These are phyloP conservation scores for Amaranthus cruentus DNA, from an alignment of 148 eudicot species.

Conservation along the genomic window DNA sequence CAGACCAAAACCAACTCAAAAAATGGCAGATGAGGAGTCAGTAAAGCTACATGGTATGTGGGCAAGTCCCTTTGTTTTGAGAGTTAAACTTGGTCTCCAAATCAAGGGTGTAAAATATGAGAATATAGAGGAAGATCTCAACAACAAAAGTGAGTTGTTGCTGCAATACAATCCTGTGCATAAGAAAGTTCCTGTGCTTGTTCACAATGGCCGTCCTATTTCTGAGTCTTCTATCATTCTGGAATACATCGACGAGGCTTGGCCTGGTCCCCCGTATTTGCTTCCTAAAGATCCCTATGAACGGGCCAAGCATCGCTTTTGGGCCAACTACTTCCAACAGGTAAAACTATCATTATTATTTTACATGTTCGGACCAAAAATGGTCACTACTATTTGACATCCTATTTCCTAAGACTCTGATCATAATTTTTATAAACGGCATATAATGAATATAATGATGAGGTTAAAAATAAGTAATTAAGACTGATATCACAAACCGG, in stretches of 20 bases:
- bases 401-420: no score
- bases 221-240: slow-evolving; percentile 44
- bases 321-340: slow-evolving; percentile 25
- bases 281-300: slow-evolving; percentile 45
- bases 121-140: slow-evolving; percentile 25
- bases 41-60: slow-evolving; percentile 25
- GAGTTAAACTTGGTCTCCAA: slow-evolving; percentile 20
- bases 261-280: slow-evolving; percentile 22
- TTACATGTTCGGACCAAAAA: background rate
- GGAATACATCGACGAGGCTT: slow-evolving; percentile 45
- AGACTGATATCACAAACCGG: no score
- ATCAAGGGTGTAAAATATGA: slow-evolving; percentile 26
- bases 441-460: no score
- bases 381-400: background rate
- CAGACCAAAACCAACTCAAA: background rate
- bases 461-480: no score
- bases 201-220: slow-evolving; percentile 24
- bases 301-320: slow-evolving; percentile 41
- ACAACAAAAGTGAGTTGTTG: slow-evolving; percentile 21
- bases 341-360: background rate
- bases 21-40: slow-evolving; percentile 12
- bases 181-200: slow-evolving; percentile 27
- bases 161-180: slow-evolving; percentile 26
- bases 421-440: no score
- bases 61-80: slow-evolving; percentile 20